Evolutionary conservation across 768 basidiomycete species (phyloP).

Genomic region (Chlorophyllum brunneum): DNA sequence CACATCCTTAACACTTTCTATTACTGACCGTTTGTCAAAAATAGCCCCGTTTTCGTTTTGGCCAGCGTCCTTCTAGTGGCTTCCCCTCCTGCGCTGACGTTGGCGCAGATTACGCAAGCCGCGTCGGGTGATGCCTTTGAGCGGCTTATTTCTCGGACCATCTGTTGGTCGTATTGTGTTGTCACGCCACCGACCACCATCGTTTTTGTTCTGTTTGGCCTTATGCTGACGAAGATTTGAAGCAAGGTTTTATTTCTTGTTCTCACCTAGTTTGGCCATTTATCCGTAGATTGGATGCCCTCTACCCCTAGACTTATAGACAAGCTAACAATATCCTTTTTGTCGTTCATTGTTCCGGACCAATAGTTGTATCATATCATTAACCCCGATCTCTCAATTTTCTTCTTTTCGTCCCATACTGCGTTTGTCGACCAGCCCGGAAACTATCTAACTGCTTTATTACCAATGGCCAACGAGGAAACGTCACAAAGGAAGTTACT

Average conservation of each 20-base stretch:
- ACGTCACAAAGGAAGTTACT: too few relatives aligned
- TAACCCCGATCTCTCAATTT: too few relatives aligned
- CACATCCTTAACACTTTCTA: conserved; percentile 3
- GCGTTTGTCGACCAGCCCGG: too few relatives aligned
- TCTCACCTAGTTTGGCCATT: background rate
- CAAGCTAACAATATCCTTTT: too few relatives aligned
- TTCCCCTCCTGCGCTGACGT: conserved; percentile 68
- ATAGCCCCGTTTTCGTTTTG: conserved; percentile 83
- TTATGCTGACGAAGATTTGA: conserved; percentile 56
- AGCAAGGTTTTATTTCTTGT: background rate
- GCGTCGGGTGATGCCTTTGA: conserved; percentile 87
- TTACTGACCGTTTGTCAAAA: conserved; percentile 9
- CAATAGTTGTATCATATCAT: too few relatives aligned
- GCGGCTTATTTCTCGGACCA: conserved; percentile 83
- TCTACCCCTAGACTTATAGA: too few relatives aligned
- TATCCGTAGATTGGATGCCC: too few relatives aligned
- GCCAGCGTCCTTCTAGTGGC: conserved; percentile 79
- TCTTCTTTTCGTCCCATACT: too few relatives aligned
- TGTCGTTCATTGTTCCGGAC: too few relatives aligned
- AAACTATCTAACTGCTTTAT: too few relatives aligned
- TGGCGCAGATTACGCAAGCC: conserved; percentile 76
- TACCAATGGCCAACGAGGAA: too few relatives aligned
- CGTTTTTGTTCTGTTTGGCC: conserved; percentile 68
- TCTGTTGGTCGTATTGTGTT: conserved; percentile 90
- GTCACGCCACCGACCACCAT: conserved; percentile 86